phyloP scores from a whole-genome alignment of 441 rosid species.

The Rhodomyrtus psidioides region DNA sequence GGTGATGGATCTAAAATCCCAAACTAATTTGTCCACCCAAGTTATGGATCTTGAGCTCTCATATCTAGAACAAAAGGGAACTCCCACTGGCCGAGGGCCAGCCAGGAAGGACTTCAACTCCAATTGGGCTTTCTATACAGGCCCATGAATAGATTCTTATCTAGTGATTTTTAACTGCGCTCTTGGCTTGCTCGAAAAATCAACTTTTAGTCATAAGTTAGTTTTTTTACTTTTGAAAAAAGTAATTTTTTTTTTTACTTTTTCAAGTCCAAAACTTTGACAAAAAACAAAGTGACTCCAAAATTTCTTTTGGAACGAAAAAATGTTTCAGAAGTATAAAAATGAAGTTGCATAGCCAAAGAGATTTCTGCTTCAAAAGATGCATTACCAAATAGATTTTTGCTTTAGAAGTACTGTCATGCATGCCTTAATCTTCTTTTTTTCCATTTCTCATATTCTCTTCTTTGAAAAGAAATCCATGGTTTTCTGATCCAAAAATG shows the following conservation, averaged over 20 bases:
- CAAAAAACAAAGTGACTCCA: too few relatives aligned
- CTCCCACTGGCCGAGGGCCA: neutral
- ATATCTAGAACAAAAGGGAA: neutral
- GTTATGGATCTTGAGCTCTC: neutral
- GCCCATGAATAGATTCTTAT: neutral
- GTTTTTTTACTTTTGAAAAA: too few relatives aligned
- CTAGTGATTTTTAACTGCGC: neutral
- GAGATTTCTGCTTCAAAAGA: too few relatives aligned
- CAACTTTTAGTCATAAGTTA: too few relatives aligned
- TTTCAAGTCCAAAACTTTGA: too few relatives aligned
- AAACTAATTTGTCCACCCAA: neutral
- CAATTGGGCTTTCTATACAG: neutral
- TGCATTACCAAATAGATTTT: too few relatives aligned
- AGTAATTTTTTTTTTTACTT: too few relatives aligned
- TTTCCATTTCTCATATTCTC: neutral
- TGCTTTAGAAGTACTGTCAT: too few relatives aligned
- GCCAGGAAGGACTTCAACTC: neutral
- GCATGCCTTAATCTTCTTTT: neutral
- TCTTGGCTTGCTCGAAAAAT: too few relatives aligned
- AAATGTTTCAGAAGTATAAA: too few relatives aligned
- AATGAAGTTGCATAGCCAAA: too few relatives aligned
- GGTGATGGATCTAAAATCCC: neutral
- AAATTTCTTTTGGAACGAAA: too few relatives aligned
- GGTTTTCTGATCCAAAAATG: neutral
- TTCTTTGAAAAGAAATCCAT: neutral